phyloP scores from a whole-genome alignment of 192 early-diverging fungal species.

The Backusella australiensis region DNA sequence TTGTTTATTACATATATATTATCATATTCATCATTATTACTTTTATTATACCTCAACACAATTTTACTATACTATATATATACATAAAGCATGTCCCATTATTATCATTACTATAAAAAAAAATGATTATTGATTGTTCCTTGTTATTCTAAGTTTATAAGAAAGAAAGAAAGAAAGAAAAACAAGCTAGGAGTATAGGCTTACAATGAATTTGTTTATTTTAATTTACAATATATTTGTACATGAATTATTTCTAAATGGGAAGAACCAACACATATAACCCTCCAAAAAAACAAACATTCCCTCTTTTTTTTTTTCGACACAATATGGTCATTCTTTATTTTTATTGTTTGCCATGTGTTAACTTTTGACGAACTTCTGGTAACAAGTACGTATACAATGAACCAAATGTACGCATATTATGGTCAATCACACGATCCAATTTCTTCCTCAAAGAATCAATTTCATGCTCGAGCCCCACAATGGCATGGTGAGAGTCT shows the following conservation, averaged over 20 bases:
- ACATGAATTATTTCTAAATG: not conserved
- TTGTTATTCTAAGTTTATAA: not conserved
- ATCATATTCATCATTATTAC: not conserved
- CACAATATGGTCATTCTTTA: not conserved
- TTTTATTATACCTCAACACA: not conserved
- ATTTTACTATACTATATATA: not conserved
- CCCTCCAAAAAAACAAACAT: not conserved
- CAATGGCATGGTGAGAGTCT: not conserved
- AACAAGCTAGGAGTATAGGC: not conserved
- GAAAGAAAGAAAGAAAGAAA: not conserved
- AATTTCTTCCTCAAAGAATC: conserved; percentile 12
- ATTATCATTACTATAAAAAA: not conserved
- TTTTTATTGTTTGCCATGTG: not conserved
- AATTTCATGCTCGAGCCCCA: conserved; percentile 16
- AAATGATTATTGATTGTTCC: not conserved
- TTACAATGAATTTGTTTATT: not conserved
- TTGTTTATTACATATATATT: not conserved
- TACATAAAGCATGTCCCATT: not conserved
- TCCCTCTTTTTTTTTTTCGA: too few species aligned
- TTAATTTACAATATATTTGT: not conserved
- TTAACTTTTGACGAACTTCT: not conserved
- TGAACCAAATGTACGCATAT: conserved; percentile 15
- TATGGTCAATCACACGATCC: conserved; percentile 9
- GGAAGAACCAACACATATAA: not conserved
- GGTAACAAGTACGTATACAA: conserved; percentile 19